These are phyloP conservation scores for Zygoascus bituminiphila DNA, from an alignment of 805 yeast genomes.

Conservation along the genomic window DNA sequence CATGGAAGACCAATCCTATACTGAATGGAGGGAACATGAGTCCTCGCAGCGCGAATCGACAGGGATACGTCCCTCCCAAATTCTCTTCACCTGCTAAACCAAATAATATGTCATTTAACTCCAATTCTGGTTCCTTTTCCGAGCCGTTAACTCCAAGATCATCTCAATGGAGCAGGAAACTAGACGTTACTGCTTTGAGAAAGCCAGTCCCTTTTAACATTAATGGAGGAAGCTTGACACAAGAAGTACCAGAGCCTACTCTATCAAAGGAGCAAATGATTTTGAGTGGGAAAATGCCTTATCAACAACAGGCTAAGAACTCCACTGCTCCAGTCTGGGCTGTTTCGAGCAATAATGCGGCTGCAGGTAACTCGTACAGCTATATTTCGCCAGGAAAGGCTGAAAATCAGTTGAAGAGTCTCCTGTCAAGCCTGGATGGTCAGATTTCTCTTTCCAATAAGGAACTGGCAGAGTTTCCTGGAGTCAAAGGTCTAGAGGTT, in stretches of 20 bases:
- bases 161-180: slow-evolving; percentile 16
- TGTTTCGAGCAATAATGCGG: background rate
- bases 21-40: background rate
- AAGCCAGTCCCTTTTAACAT: slow-evolving; percentile 7
- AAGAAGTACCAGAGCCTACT: background rate
- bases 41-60: background rate
- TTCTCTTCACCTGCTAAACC: background rate
- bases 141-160: slow-evolving; percentile 23
- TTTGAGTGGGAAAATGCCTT: background rate
- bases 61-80: background rate
- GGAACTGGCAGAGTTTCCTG: background rate
- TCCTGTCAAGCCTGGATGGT: slow-evolving; percentile 10
- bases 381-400: slow-evolving; percentile 6
- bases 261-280: slow-evolving; percentile 2
- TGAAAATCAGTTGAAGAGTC: slow-evolving; percentile 12
- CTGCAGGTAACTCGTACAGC: background rate
- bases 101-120: background rate
- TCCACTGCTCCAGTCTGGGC: background rate
- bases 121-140: slow-evolving; percentile 4
- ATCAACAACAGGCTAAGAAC: background rate
- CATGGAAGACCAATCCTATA: slow-evolving; percentile 5
- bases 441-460: slow-evolving; percentile 2
- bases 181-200: slow-evolving; percentile 9
- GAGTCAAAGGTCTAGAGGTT: slow-evolving; percentile 34
- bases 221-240: background rate